Evolutionary conservation across 768 basidiomycete genomes (phyloP).

Genomic region (Lentinus brumalis): DNA sequence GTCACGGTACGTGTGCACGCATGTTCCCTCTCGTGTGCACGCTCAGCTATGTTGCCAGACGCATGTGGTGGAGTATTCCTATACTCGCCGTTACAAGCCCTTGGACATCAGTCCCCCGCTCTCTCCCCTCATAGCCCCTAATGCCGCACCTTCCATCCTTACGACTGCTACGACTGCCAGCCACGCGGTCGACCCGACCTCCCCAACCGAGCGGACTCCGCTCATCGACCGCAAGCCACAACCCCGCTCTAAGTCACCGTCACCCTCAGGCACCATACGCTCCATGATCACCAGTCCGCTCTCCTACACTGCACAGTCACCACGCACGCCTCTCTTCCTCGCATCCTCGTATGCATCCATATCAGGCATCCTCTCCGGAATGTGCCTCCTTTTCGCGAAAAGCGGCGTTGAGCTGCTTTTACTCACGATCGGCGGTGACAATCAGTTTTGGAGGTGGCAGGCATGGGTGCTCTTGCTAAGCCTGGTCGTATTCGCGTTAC

Average conservation of each 20-base stretch:
- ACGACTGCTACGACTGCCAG: conserved; percentile 35
- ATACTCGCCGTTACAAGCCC: conserved; percentile 40
- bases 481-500: conserved; percentile 70
- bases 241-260: conserved; percentile 30
- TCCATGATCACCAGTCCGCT: conserved; percentile 26
- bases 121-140: conserved; percentile 40
- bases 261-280: conserved; percentile 20
- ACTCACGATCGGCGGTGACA: conserved; percentile 70
- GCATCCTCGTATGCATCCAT: conserved; percentile 86
- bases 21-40: not conserved
- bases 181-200: conserved; percentile 27
- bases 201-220: conserved; percentile 54
- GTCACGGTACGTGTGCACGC: conserved; percentile 51
- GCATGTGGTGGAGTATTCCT: conserved; percentile 68
- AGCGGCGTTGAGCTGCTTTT: conserved; percentile 88
- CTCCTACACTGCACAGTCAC: conserved; percentile 27
- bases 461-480: conserved; percentile 79
- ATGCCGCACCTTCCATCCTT: conserved; percentile 36
- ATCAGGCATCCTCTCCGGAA: conserved; percentile 86
- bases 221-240: conserved; percentile 48
- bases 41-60: conserved; percentile 50
- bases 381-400: conserved; percentile 93
- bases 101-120: conserved; percentile 36
- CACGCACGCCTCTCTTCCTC: conserved; percentile 59
- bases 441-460: conserved; percentile 85